phyloP scores from a whole-genome alignment of 768 basidiomycete genomes.

The Boletus edulis region DNA sequence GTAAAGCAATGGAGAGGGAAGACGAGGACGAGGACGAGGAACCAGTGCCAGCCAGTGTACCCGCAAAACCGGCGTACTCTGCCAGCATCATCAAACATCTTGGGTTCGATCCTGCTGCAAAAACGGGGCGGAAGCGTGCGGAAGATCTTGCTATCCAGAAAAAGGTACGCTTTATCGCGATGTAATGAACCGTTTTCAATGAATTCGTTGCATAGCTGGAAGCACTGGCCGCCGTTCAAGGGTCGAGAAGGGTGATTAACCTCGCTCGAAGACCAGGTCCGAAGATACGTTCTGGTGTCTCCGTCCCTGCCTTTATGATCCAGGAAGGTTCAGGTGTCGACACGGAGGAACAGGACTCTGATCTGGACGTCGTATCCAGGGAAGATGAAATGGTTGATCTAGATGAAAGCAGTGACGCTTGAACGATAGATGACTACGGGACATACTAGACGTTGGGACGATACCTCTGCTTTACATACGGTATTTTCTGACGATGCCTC shows the following conservation, averaged over 20 bases:
- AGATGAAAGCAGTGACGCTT: constrained; percentile 21
- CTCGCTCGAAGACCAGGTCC: constrained; percentile 66
- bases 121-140: constrained; percentile 44
- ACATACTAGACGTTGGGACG: background rate
- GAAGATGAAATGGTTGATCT: constrained; percentile 21
- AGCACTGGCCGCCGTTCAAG: constrained; percentile 50
- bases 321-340: background rate
- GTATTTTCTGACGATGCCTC: background rate
- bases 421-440: background rate
- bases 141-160: constrained; percentile 44
- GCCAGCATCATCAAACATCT: constrained; percentile 65
- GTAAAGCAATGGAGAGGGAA: constrained; percentile 5
- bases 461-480: background rate
- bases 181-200: background rate
- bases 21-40: constrained; percentile 15
- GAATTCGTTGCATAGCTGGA: constrained; percentile 43
- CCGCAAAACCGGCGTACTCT: constrained; percentile 54
- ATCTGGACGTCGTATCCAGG: constrained; percentile 5
- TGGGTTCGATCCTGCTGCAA: constrained; percentile 76
- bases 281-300: constrained; percentile 61
- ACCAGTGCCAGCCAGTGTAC: constrained; percentile 11
- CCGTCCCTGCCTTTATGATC: constrained; percentile 34
- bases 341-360: constrained; percentile 10
- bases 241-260: constrained; percentile 48
- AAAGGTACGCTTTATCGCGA: constrained; percentile 45